Evolutionary conservation across 2,329 filamentous ascomycete species (phyloP), one percentile per base, ranked within the genome.

Genomic region (Hypoxylon rubiginosum): DNA sequence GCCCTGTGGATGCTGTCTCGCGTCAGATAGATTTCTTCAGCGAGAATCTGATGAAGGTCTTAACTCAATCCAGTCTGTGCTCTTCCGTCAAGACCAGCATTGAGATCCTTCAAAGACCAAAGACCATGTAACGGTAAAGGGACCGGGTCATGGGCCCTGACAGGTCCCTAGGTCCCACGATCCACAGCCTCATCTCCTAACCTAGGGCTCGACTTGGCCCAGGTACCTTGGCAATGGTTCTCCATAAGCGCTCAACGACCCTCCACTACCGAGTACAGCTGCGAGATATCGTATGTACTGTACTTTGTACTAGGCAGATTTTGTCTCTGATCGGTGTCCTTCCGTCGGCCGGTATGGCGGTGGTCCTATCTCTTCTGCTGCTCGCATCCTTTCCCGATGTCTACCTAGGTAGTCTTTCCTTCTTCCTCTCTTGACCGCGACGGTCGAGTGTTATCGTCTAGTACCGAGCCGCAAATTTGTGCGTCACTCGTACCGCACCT

Each of bases 101-200:
- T 43, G 11, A 19, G 30, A 66, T 70, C 67, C 67, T 57, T 41
- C 51, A 13, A 58, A 54, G 26, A 26, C 48, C 51, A 13, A 58
- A 54, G 26, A 26, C 48, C 34, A 43, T 45, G 36, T 28, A 36
- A 36, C 19, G 34, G 50, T 61, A 52, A 53, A 30, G 50, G 21
- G 46, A 54, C 52, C 54, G 36, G 52, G 36, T 46, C 46, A 28
- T 26, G 41, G 41, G 19, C 53, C 66, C 58, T 62, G 53, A 41
- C 21, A 26, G 26, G 59, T 69, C 46, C 58, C 61, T 17, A 26
- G 26, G 59, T 69, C 46, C 58, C 61, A 58, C 54, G 48, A 65
- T 69, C 67, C 58, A 68, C 59, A 61, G 52, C 59, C 62, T 67
- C 64, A 64, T 62, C 62, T 67, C 65, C 54, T 43, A 46, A 58